These are phyloP conservation scores for Tagetes erecta DNA, from an alignment of 129 eudicot genomes.

Conservation along the genomic window DNA sequence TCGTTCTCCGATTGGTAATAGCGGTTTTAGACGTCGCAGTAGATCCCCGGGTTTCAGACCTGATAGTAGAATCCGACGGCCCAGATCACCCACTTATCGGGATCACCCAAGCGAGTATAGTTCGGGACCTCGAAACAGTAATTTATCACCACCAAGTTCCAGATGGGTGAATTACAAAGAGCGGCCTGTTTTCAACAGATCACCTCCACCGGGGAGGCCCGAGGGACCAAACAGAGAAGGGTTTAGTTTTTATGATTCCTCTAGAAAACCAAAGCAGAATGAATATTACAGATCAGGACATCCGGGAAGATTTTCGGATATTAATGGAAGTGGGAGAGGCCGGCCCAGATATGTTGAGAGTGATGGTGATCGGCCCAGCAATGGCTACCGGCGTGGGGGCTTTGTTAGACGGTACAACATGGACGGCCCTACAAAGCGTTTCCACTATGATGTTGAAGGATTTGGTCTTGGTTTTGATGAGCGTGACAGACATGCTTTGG, in stretches of 20 bases:
- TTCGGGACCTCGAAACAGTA: slow-evolving; percentile 33
- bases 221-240: slow-evolving; percentile 33
- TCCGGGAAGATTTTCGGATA: slow-evolving; percentile 38
- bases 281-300: slow-evolving; percentile 37
- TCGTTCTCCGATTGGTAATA: slow-evolving; percentile 39
- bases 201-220: slow-evolving; percentile 35
- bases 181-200: slow-evolving; percentile 32
- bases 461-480: slow-evolving; percentile 32
- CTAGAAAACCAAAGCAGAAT: slow-evolving; percentile 36
- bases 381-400: slow-evolving; percentile 32
- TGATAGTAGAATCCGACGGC: slow-evolving; percentile 35
- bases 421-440: slow-evolving; percentile 27
- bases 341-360: slow-evolving; percentile 31
- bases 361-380: slow-evolving; percentile 27
- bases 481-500: slow-evolving; percentile 37
- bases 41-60: slow-evolving; percentile 43
- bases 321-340: slow-evolving; percentile 35
- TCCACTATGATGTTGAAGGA: slow-evolving; percentile 26
- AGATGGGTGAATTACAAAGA: slow-evolving; percentile 40
- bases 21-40: slow-evolving; percentile 37
- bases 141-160: slow-evolving; percentile 32
- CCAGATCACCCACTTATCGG: slow-evolving; percentile 34
- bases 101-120: slow-evolving; percentile 32
- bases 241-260: slow-evolving; percentile 25
- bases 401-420: slow-evolving; percentile 29